A percentile compares a stretch with the other conserved stretches of the same genome.
Conservation (phyloP, 2,329 filamentous ascomycete genomes). For the Sarocladium kiliense region DNA sequence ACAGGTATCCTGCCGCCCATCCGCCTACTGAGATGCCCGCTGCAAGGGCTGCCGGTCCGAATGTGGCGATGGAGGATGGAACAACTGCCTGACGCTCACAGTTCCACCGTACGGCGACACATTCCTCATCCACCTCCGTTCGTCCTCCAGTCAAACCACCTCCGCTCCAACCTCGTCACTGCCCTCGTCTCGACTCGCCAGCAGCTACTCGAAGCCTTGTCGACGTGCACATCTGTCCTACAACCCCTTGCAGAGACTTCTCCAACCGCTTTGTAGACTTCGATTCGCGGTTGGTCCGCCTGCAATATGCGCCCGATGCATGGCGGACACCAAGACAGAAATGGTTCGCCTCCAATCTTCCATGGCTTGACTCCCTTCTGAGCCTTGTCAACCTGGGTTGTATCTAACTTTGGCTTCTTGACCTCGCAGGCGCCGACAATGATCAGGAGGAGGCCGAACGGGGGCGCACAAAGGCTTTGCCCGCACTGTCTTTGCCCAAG, state of each 20-base stretch:
- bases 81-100: conserved; percentile 2
- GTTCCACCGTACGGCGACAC: background rate
- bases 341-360: conserved; percentile 25
- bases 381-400: background rate
- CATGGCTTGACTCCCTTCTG: background rate
- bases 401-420: background rate
- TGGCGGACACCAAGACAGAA: conserved; percentile 32
- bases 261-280: conserved; percentile 12
- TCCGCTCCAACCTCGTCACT: background rate
- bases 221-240: background rate
- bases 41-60: background rate
- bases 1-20: background rate
- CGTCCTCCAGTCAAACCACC: background rate
- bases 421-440: conserved; percentile 25
- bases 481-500: conserved; percentile 52
- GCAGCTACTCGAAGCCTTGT: background rate
- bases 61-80: background rate
- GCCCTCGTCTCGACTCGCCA: background rate
- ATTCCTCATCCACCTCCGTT: background rate
- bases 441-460: conserved; percentile 29
- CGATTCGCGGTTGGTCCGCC: conserved; percentile 15
- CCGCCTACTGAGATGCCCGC: background rate
- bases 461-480: conserved; percentile 39
- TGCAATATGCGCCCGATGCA: conserved; percentile 39
- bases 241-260: background rate